Percentiles rank a stretch among this genome's conserved stretches.
phyloP scores from a whole-genome alignment of 768 basidiomycete genomes.

The Phanerochaete carnosa region DNA sequence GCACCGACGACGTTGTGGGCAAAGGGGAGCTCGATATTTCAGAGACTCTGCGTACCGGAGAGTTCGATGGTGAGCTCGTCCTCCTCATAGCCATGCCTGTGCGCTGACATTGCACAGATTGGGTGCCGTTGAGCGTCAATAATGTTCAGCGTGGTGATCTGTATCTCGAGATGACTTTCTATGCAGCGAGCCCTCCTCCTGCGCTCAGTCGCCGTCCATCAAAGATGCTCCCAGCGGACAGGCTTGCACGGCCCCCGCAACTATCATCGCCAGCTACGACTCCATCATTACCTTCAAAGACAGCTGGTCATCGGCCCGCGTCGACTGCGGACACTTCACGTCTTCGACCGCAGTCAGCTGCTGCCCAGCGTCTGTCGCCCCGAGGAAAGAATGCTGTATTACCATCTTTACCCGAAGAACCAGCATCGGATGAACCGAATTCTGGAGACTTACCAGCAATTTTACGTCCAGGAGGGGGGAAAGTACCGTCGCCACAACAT shows the following conservation, averaged over 20 bases:
- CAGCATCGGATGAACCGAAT: not conserved
- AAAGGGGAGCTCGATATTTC: conserved; percentile 72
- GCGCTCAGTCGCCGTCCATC: conserved; percentile 28
- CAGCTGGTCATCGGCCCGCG: not conserved
- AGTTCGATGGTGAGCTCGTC: conserved; percentile 79
- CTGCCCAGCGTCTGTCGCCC: not conserved
- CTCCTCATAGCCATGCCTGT: not conserved
- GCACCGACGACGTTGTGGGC: conserved; percentile 73
- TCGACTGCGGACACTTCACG: not conserved
- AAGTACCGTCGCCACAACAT: not conserved
- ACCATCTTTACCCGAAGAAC: not conserved
- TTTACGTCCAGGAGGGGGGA: conserved; percentile 38
- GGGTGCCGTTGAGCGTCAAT: conserved; percentile 59
- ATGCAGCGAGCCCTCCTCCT: conserved; percentile 61
- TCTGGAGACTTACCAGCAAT: conserved; percentile 32
- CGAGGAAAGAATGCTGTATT: not conserved
- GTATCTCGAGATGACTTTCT: conserved; percentile 94
- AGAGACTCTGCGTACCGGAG: conserved; percentile 78
- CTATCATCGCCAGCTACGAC: not conserved
- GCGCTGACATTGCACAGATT: conserved; percentile 45
- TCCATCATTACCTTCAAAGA: not conserved
- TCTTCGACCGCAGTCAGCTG: not conserved
- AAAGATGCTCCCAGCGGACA: conserved; percentile 26
- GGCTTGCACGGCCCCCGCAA: conserved; percentile 19
- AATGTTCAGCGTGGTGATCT: conserved; percentile 72